Conservation (phyloP, 768 basidiomycete species). For the Tephrocybe sp. region DNA sequence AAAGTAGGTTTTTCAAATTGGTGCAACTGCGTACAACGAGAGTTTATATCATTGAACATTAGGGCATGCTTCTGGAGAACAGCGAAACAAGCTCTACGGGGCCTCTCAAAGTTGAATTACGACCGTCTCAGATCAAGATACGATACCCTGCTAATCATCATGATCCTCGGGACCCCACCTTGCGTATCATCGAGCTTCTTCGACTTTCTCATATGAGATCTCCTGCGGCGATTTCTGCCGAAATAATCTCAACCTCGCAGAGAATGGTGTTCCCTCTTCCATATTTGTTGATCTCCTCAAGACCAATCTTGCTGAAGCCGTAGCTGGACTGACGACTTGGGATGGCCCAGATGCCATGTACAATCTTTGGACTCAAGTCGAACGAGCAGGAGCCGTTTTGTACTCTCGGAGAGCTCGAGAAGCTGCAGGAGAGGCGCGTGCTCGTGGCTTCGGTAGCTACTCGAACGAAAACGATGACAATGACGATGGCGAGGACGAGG, state of each 20-base stretch:
- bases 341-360: conserved; percentile 40
- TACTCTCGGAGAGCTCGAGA: conserved; percentile 32
- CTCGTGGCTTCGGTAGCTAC: conserved; percentile 40
- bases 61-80: conserved; percentile 34
- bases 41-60: not conserved
- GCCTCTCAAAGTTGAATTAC: conserved; percentile 27
- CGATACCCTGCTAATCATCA: conserved; percentile 29
- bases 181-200: conserved; percentile 53
- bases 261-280: conserved; percentile 54
- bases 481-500: conserved; percentile 35
- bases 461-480: conserved; percentile 40
- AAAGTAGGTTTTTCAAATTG: conserved; percentile 34
- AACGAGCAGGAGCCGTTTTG: conserved; percentile 35
- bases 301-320: conserved; percentile 31
- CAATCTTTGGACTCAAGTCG: conserved; percentile 40
- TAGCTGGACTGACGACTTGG: conserved; percentile 45
- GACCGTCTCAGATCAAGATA: conserved; percentile 49
- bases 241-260: conserved; percentile 63
- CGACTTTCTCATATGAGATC: conserved; percentile 46
- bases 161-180: conserved; percentile 36
- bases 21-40: too few species aligned
- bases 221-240: conserved; percentile 48
- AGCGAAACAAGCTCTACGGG: conserved; percentile 14
- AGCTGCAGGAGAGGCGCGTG: conserved; percentile 38
- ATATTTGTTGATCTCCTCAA: conserved; percentile 42